Evolutionary conservation across 768 basidiomycete species (phyloP), one percentile per base, ranked within the genome.

Genomic region (Hypholoma fasciculare): DNA sequence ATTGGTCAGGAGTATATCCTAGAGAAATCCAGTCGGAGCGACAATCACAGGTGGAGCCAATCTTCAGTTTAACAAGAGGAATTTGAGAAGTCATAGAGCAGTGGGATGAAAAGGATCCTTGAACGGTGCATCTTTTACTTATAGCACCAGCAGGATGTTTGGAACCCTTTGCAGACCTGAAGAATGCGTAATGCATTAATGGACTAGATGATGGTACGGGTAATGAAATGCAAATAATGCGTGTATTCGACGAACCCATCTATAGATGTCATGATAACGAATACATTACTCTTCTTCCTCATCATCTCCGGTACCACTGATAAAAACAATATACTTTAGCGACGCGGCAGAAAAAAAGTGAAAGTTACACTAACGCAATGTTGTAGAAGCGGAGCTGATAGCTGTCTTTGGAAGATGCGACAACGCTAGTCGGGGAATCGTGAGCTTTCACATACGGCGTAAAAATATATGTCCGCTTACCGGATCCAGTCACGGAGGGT

Each of bases 351-450:
- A 20, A 13, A 11, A 47, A 44, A 36, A 23, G 46, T 43, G 6
- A 23, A 7, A 44, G 30, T 34, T 50, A 63, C 20, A 81, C 89
- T 60, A 78, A 90, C 90, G 88, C 88, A 61, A 94, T 90, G 73
- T 94, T 94, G 82, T 92, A 96, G 90, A 96, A 96, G 65, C 89
- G 85, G 64, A 99, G 88, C 69, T 95, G 88, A 78, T 98, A 99
- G 67, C 82, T 85, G 72, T 97, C 93, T 81, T 98, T 97, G 54
- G 87, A 83, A 30, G 94, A 88, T 42, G 97, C 94, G 65, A 98
- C 94, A 64, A 99, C 96, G 56, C 88, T 89, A 30, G 54, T 12
- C 6, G 30, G 30, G 30, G 30, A 52, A 55, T 57, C 44, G 54
- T 47, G 16, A 62, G n/a, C 16, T 46, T 19, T 19, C 4, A 19